Conservation (phyloP, 352 stramenopile species). For the Globisporangium nunn region DNA sequence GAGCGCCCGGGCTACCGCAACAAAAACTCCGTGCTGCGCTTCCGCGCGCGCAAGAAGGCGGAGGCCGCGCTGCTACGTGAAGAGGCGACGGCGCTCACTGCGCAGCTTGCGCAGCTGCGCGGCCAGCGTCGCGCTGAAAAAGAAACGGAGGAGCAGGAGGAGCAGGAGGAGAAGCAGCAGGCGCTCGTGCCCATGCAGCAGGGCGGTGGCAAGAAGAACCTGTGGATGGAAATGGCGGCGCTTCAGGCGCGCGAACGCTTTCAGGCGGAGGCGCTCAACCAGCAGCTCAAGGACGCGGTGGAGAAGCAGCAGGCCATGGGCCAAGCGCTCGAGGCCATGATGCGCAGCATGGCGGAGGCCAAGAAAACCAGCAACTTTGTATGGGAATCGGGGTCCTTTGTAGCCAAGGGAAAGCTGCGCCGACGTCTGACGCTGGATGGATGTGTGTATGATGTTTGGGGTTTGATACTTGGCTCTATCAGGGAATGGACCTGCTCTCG, state of each 20-base stretch:
- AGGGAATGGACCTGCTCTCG: background rate
- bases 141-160: no score
- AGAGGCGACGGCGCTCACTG: background rate
- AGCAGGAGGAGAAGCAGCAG: background rate
- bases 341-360: constrained; percentile 13
- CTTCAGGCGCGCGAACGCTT: constrained; percentile 30
- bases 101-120: constrained; percentile 2
- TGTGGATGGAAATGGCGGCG: constrained; percentile 35
- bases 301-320: constrained; percentile 32
- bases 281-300: constrained; percentile 27
- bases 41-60: constrained; percentile 1
- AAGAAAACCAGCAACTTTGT: constrained; percentile 7
- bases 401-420: no score
- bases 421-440: background rate
- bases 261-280: constrained; percentile 33
- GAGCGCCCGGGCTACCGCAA: no score
- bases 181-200: background rate
- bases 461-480: background rate
- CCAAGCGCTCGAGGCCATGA: constrained; percentile 30
- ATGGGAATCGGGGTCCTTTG: no score
- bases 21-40: background rate
- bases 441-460: background rate
- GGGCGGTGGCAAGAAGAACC: background rate
- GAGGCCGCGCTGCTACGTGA: background rate
- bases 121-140: no score